These are phyloP conservation scores for Aspergillus luchuensis DNA, from an alignment of 2,329 filamentous ascomycete genomes.

Conservation along the genomic window DNA sequence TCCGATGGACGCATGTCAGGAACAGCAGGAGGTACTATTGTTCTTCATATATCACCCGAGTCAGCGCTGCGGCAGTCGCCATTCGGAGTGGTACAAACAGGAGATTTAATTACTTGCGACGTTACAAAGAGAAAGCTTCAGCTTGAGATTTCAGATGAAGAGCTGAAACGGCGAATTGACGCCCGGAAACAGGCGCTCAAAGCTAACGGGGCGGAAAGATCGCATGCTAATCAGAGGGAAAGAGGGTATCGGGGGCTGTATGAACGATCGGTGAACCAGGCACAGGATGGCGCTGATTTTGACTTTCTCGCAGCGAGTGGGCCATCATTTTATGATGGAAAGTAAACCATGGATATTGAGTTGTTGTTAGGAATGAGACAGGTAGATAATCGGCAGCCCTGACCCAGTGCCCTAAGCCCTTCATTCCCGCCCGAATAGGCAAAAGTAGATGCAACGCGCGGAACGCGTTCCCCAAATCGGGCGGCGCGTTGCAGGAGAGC, in stretches of 20 bases:
- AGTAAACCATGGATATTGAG: not conserved
- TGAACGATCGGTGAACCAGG: conserved; percentile 47
- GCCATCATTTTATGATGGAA: not conserved
- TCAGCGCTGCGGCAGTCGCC: conserved; percentile 50
- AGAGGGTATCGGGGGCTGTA: conserved; percentile 47
- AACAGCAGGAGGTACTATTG: conserved; percentile 58
- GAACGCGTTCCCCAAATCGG: conserved; percentile 27
- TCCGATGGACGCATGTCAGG: conserved; percentile 59
- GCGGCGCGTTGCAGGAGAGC: conserved; percentile 10
- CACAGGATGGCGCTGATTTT: conserved; percentile 46
- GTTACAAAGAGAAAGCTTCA: conserved; percentile 46
- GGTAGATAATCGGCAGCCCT: conserved; percentile 17
- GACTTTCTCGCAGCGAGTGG: conserved; percentile 39
- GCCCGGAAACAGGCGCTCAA: conserved; percentile 5
- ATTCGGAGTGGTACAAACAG: conserved; percentile 52
- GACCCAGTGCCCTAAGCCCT: conserved; percentile 38
- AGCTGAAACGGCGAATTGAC: conserved; percentile 44
- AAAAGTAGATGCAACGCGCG: conserved; percentile 23
- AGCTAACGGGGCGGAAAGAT: conserved; percentile 5
- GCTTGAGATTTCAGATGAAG: conserved; percentile 46
- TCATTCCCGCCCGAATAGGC: conserved; percentile 25
- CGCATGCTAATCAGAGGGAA: conserved; percentile 23
- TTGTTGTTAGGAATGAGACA: not conserved
- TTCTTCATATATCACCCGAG: conserved; percentile 58
- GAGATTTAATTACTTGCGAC: conserved; percentile 52